Evolutionary conservation across 1,139 yeast species (phyloP).

Genomic region (Candida freyschussii): DNA sequence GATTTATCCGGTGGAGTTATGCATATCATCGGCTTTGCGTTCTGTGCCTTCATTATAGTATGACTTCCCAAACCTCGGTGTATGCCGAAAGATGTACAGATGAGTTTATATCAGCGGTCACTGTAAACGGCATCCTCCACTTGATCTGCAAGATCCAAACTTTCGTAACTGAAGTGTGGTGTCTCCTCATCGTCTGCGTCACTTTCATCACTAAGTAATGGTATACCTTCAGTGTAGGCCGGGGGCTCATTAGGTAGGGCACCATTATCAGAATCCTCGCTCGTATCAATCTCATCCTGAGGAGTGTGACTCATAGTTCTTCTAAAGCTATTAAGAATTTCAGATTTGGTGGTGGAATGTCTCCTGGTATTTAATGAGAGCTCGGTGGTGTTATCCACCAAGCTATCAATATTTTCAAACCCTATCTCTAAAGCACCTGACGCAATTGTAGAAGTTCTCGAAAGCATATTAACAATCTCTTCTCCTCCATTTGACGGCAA

Average conservation of each 20-base stretch:
- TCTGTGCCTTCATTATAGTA: too few relatives aligned
- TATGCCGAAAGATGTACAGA: too few relatives aligned
- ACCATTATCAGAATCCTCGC: background rate
- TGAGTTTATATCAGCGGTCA: background rate
- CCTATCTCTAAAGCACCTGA: constrained; percentile 3
- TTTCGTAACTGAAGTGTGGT: too few relatives aligned
- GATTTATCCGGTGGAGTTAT: too few relatives aligned
- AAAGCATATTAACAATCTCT: constrained; percentile 15
- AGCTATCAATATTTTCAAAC: constrained; percentile 19
- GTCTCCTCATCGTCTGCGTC: constrained; percentile 1
- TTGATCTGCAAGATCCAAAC: background rate
- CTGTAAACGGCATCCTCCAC: background rate
- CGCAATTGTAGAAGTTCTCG: constrained; percentile 19
- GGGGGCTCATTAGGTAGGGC: constrained; percentile 12
- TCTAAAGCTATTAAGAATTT: constrained; percentile 14
- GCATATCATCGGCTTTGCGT: too few relatives aligned
- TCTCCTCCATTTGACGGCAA: constrained; percentile 12
- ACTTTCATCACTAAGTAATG: constrained; percentile 14
- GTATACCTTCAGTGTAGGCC: constrained; percentile 13
- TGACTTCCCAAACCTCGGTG: too few relatives aligned
- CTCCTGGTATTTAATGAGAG: constrained; percentile 12
- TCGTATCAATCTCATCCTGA: background rate
- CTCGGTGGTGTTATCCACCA: constrained; percentile 11
- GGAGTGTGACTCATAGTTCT: constrained; percentile 12
- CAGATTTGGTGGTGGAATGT: constrained; percentile 13